Percentiles rank a stretch among this genome's conserved stretches.
Conservation (phyloP, 306 rosid genomes). For the Vigna trinervia region DNA sequence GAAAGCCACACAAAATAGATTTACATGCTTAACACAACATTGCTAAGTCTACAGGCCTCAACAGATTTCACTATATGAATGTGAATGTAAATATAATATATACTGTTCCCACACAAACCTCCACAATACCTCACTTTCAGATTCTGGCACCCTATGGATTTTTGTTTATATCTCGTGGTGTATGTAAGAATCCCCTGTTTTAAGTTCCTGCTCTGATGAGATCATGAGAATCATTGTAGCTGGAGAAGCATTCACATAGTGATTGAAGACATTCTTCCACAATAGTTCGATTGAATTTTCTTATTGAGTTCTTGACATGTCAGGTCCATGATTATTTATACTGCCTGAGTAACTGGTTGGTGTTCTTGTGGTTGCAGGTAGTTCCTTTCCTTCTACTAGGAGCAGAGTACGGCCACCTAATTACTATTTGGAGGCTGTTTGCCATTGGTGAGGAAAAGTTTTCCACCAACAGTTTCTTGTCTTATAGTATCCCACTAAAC, state of each 20-base stretch:
- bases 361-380: constrained; percentile 55
- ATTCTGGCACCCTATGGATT: neutral
- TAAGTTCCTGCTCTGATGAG: neutral
- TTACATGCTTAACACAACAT: neutral
- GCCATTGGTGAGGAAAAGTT: constrained; percentile 61
- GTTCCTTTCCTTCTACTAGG: constrained; percentile 83
- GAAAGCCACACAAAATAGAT: neutral
- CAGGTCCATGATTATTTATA: constrained; percentile 24
- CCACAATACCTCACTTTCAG: neutral
- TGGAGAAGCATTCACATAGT: neutral
- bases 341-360: constrained; percentile 4
- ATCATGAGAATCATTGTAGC: neutral
- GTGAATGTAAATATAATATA: too few relatives aligned
- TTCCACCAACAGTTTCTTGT: neutral
- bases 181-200: neutral
- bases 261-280: neutral
- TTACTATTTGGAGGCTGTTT: constrained; percentile 79
- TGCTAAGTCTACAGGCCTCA: neutral
- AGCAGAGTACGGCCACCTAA: constrained; percentile 82
- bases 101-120: too few relatives aligned
- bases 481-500: constrained; percentile 8
- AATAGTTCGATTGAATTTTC: neutral
- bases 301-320: neutral
- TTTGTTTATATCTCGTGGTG: neutral
- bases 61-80: too few relatives aligned